These are phyloP conservation scores for Coniella vitis DNA, from an alignment of 2,329 filamentous ascomycete genomes.

Conservation along the genomic window DNA sequence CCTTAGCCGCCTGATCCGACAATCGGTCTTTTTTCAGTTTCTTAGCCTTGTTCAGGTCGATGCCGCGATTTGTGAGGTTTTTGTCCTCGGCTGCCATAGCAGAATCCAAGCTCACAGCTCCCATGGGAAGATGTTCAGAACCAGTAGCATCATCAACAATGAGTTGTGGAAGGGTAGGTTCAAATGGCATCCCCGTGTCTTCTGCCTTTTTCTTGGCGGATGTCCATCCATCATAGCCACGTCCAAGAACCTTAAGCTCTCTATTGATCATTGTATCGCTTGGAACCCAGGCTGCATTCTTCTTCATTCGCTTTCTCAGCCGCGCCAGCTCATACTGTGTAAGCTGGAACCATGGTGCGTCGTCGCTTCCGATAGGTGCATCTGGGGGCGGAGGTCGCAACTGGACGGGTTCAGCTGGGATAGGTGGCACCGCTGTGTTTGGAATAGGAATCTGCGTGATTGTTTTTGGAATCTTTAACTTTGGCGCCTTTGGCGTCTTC, in stretches of 20 bases:
- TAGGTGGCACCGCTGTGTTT: not conserved
- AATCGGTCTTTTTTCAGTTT: constrained; percentile 63
- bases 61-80: constrained; percentile 62
- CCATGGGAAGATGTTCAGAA: constrained; percentile 47
- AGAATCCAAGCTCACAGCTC: constrained; percentile 50
- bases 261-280: constrained; percentile 81
- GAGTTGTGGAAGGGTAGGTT: constrained; percentile 34
- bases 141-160: constrained; percentile 45
- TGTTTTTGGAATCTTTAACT: constrained; percentile 25
- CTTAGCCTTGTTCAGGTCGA: constrained; percentile 74
- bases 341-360: constrained; percentile 60
- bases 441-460: constrained; percentile 16
- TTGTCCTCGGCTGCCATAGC: constrained; percentile 53
- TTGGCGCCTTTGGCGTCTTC: constrained; percentile 34
- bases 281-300: constrained; percentile 79
- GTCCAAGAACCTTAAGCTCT: constrained; percentile 64
- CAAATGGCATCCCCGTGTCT: constrained; percentile 57
- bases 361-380: constrained; percentile 49
- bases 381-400: constrained; percentile 54
- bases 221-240: constrained; percentile 56
- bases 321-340: constrained; percentile 59
- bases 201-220: constrained; percentile 59
- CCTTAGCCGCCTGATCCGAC: constrained; percentile 54
- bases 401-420: constrained; percentile 22
- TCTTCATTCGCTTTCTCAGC: constrained; percentile 82